Evolutionary conservation across 1,284 basidiomycete genomes (phyloP).

Genomic region (Malassezia sp.): DNA sequence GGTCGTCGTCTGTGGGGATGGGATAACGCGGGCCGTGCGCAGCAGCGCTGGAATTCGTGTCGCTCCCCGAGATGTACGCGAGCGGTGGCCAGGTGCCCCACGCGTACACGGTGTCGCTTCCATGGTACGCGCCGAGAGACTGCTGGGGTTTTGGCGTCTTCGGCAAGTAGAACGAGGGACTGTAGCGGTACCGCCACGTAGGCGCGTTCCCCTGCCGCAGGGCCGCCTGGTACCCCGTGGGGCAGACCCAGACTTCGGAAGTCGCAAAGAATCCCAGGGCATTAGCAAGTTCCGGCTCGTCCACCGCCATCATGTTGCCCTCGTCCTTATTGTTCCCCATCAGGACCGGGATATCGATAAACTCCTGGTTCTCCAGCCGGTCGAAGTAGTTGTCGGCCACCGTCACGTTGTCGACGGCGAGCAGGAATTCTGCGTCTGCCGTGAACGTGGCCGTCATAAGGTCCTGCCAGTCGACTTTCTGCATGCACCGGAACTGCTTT

Average conservation of each 20-base stretch:
- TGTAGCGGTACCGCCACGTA: slow-evolving; percentile 18
- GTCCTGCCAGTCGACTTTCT: slow-evolving; percentile 6
- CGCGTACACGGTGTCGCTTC: slow-evolving; percentile 14
- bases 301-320: slow-evolving; percentile 9
- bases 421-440: slow-evolving; percentile 8
- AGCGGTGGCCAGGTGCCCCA: slow-evolving; percentile 10
- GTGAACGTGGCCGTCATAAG: slow-evolving; percentile 10
- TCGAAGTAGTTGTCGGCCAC: slow-evolving; percentile 8
- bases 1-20: slow-evolving; percentile 1
- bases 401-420: slow-evolving; percentile 9
- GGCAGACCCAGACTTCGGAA: slow-evolving; percentile 14
- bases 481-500: slow-evolving; percentile 17
- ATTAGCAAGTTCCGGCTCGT: slow-evolving; percentile 1
- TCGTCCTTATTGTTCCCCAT: slow-evolving; percentile 18
- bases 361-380: slow-evolving; percentile 3
- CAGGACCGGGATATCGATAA: slow-evolving; percentile 7
- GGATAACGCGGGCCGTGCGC: slow-evolving; percentile 2
- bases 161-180: slow-evolving; percentile 12
- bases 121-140: slow-evolving; percentile 10
- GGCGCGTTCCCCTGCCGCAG: slow-evolving; percentile 6
- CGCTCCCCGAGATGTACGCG: not conserved
- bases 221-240: slow-evolving; percentile 4
- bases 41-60: too few species aligned
- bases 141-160: slow-evolving; percentile 5
- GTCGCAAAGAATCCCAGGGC: slow-evolving; percentile 9